Evolutionary conservation across 805 yeast genomes (phyloP).

Genomic region (Ogataea nakhonphanomensis): DNA sequence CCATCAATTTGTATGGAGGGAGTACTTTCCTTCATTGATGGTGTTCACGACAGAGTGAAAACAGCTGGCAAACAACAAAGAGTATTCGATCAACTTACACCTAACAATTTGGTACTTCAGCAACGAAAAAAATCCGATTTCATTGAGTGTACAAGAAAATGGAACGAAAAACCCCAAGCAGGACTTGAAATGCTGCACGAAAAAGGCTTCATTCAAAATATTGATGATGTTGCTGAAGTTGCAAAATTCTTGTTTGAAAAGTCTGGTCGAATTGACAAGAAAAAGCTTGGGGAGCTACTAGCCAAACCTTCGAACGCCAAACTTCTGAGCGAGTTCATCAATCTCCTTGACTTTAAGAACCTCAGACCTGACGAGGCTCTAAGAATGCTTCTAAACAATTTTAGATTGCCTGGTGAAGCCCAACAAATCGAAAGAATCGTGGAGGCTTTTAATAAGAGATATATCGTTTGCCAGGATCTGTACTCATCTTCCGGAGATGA

Average conservation of each 20-base stretch:
- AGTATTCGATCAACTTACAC: conserved; percentile 13
- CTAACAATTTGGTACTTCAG: conserved; percentile 38
- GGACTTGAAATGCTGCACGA: conserved; percentile 69
- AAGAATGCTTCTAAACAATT: conserved; percentile 73
- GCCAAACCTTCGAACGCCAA: conserved; percentile 69
- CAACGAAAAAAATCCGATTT: conserved; percentile 67
- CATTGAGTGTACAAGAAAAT: conserved; percentile 66
- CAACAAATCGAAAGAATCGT: conserved; percentile 93
- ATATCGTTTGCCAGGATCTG: conserved; percentile 51
- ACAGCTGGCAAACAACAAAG: conserved; percentile 26
- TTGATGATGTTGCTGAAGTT: conserved; percentile 52
- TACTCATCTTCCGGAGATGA: conserved; percentile 9
- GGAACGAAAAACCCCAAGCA: conserved; percentile 74
- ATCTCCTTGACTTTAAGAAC: conserved; percentile 67
- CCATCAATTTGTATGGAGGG: conserved; percentile 96
- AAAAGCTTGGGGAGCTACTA: conserved; percentile 78
- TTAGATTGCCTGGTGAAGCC: conserved; percentile 95
- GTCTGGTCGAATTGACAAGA: conserved; percentile 82
- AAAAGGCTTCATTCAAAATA: conserved; percentile 55
- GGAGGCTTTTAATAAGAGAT: conserved; percentile 79
- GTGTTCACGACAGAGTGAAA: conserved; percentile 52
- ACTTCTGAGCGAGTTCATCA: conserved; percentile 61
- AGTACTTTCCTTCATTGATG: conserved; percentile 63
- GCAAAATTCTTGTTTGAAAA: conserved; percentile 75
- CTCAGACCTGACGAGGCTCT: conserved; percentile 92